Conservation (phyloP, 2,329 filamentous ascomycete species). For the Exophiala sp. region DNA sequence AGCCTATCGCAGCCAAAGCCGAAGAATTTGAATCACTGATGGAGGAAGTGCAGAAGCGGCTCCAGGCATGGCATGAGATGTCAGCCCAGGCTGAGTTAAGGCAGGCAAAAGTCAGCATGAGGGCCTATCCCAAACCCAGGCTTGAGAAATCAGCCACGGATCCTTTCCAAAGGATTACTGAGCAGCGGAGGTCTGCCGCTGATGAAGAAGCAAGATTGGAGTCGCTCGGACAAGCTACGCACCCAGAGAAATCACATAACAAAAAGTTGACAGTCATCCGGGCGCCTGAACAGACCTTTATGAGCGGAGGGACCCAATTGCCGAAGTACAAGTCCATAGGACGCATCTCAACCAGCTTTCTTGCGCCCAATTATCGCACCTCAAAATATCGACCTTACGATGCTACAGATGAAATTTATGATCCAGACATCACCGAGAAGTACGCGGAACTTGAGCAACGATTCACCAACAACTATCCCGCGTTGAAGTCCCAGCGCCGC, state of each 20-base stretch:
- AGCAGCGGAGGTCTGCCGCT: slow-evolving; percentile 1
- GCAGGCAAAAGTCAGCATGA: slow-evolving; percentile 11
- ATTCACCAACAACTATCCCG: slow-evolving; percentile 18
- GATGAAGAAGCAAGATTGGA: neutral
- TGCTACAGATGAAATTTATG: slow-evolving; percentile 22
- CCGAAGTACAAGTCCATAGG: slow-evolving; percentile 27
- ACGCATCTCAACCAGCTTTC: slow-evolving; percentile 21
- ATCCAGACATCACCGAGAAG: slow-evolving; percentile 16
- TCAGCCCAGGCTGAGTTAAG: slow-evolving; percentile 12
- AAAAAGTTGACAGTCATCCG: slow-evolving; percentile 7
- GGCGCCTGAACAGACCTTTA: slow-evolving; percentile 1
- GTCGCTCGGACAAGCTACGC: neutral
- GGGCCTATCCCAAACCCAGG: neutral
- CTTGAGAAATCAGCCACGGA: slow-evolving; percentile 7
- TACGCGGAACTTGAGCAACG: slow-evolving; percentile 18
- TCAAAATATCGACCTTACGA: slow-evolving; percentile 26
- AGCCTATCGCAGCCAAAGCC: slow-evolving; percentile 4
- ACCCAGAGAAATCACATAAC: neutral
- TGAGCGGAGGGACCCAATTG: slow-evolving; percentile 5
- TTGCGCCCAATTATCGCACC: slow-evolving; percentile 24
- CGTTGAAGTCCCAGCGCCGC: slow-evolving; percentile 11
- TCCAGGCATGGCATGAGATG: slow-evolving; percentile 12
- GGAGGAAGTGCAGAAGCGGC: slow-evolving; percentile 4
- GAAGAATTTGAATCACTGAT: slow-evolving; percentile 8
- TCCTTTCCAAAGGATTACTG: slow-evolving; percentile 11